Evolutionary conservation across 2,329 filamentous ascomycete species (phyloP), one percentile per base, ranked within the genome.

Genomic region (Arthrobotrys pseudoclavata): DNA sequence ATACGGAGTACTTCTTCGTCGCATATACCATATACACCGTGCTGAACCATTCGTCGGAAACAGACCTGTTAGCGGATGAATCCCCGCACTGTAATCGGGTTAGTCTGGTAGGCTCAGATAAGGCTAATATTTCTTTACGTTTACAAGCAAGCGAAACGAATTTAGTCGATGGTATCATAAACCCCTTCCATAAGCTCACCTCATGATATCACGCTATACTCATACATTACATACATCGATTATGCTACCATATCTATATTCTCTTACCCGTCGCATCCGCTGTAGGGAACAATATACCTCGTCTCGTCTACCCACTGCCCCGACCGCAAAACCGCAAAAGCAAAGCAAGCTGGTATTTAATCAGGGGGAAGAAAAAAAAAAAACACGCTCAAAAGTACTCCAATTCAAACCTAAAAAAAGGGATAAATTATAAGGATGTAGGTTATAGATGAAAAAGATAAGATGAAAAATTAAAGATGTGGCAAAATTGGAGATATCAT

Each of bases 131-230:
- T 29, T 24, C 29, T 26, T n/a, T n/a, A 48, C 34, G 57, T 37
- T 50, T 24, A 20, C 20, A 50, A 50, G 20, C 47, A 24, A 50
- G 22, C 47, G 47, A 52, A 63, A 71, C 61, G 4, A 69, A 20
- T n/a, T n/a, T n/a, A n/a, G n/a, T 55, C 48, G 57, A 71, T 71
- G 57, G 68, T 64, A 62, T 71, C 68, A 64, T 71, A 31, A 55
- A 45, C 47, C 61, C 45, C 34, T 63, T 60, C 55, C 20, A 60
- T 60, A 60, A 42, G 31, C 10, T 45, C 34, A 71, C 62, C 40
- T 70, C 57, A 61, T 63, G 37, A 69, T 29, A 50, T 48, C 42
- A 69, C 52, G n/a, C 45, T 50, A 69, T 52, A 52, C 40, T 69
- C 64, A 45, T 69, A 69, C 64, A 42, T 34, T 60, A 57, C 53